These are phyloP conservation scores for Porcisia deanei DNA, from an alignment of 208 protist species.

Conservation along the genomic window DNA sequence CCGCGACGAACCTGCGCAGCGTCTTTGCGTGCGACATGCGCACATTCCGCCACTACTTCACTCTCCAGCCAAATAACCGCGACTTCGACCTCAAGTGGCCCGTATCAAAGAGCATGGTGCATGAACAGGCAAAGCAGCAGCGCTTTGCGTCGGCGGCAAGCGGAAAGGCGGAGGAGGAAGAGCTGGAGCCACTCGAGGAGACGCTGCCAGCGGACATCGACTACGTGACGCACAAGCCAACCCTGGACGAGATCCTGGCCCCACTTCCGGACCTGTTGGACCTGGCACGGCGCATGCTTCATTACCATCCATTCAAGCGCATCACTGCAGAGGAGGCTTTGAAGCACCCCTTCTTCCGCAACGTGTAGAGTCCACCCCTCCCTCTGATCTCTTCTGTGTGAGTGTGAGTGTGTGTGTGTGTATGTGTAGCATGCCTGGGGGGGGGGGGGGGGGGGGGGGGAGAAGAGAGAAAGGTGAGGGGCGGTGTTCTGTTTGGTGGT, in stretches of 20 bases:
- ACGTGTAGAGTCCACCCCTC: conserved; percentile 11
- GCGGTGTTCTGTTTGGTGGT: too few relatives aligned
- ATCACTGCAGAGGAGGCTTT: conserved; percentile 91
- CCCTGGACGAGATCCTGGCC: conserved; percentile 56
- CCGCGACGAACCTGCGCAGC: conserved; percentile 24
- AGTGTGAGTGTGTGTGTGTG: conserved; percentile 3
- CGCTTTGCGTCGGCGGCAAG: conserved; percentile 19
- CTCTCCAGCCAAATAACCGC: conserved; percentile 35
- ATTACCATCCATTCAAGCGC: conserved; percentile 86
- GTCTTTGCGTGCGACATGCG: conserved; percentile 55
- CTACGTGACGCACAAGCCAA: conserved; percentile 62
- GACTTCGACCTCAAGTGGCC: conserved; percentile 56
- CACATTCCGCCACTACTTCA: conserved; percentile 64
- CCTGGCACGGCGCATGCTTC: conserved; percentile 68
- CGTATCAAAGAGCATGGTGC: conserved; percentile 34
- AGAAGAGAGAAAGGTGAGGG: too few relatives aligned
- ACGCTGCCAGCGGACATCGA: conserved; percentile 43
- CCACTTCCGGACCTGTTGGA: conserved; percentile 59
- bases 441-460: too few relatives aligned
- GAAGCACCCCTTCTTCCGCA: conserved; percentile 76
- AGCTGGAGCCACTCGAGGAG: conserved; percentile 32
- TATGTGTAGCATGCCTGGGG: background rate
- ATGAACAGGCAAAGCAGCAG: conserved; percentile 31
- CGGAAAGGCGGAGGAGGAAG: conserved; percentile 30
- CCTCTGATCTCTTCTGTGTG: background rate